Evolutionary conservation across 1,139 yeast species (phyloP), one percentile per base, ranked within the genome.

Genomic region (Diutina sp.): DNA sequence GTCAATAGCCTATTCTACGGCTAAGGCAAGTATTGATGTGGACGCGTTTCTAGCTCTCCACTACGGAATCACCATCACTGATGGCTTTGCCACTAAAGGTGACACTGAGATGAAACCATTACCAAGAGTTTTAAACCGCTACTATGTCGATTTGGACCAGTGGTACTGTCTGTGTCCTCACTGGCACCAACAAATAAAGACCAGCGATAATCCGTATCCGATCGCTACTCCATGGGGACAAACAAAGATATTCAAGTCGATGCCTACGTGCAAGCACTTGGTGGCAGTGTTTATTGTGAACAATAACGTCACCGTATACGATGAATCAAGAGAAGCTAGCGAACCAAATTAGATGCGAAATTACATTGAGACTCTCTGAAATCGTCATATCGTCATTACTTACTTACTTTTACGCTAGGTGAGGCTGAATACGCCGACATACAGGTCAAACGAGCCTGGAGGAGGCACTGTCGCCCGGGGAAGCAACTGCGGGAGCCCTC

Each of bases 141-240:
- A 32, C 44, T 38, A 50, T n/a, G 53, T 50, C 16, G 53, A 50
- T 32, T 50, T 50, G 28, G 25, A 8, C 11, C 53, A 18, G 7
- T 50, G 53, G 53, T 50, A 50, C 32, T 50, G 53, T 32, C 53
- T 32, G 53, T 50, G 53, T 18, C 25, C 12, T n/a, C 6, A 7
- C 3, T 50, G 53, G 53, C 53, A 50, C 35, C n/a, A 7, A 3
- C 44, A 50, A 18, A 18, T 32, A 6, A 28, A 11, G 8, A 18
- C 11, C n/a, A 44, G 25, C 12, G 50, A 46, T 18, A 6, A 12
- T 21, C 25, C 25, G 25, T 5, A 46, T 16, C 6, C 29, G 4
- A 21, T 16, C 14, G 5, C 14, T 21, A 46, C 50, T 2, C 50
- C 50, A 1, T 46, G 50, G 50, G 30, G 32, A 21, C 9, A 9